Conservation (phyloP, 2,329 filamentous ascomycete genomes). For the Paraphoma sp. region DNA sequence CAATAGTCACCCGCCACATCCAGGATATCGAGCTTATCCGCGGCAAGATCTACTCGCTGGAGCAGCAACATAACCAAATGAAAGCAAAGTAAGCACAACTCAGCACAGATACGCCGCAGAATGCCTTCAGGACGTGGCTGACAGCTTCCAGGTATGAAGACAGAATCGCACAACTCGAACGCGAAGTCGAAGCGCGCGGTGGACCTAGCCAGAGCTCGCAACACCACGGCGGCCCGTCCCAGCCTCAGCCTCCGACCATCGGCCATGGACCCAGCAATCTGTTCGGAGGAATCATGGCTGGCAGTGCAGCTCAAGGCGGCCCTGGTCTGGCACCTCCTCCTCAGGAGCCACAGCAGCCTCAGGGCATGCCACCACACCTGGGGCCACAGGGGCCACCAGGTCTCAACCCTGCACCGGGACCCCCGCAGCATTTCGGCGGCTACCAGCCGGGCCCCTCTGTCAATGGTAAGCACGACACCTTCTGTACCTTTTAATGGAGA, state of each 20-base stretch:
- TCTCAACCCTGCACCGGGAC: conserved; percentile 61
- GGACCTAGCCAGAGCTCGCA: conserved; percentile 72
- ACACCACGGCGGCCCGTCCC: conserved; percentile 75
- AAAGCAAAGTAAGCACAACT: conserved; percentile 80
- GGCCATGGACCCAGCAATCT: conserved; percentile 88
- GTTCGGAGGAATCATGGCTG: conserved; percentile 95
- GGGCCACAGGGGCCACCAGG: conserved; percentile 78
- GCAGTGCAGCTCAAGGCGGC: conserved; percentile 80
- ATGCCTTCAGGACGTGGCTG: neutral
- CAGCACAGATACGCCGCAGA: neutral
- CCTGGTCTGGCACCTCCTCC: conserved; percentile 78
- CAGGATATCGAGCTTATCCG: conserved; percentile 94
- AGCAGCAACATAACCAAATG: conserved; percentile 85
- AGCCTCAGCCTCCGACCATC: conserved; percentile 83
- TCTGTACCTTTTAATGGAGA: neutral
- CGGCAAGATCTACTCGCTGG: conserved; percentile 90
- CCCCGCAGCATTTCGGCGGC: conserved; percentile 73
- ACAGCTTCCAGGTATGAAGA: conserved; percentile 80
- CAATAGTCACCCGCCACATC: conserved; percentile 83
- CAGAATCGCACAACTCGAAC: conserved; percentile 82
- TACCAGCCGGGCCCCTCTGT: conserved; percentile 69
- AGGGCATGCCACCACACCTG: conserved; percentile 65
- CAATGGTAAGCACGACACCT: conserved; percentile 60
- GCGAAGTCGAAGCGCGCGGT: conserved; percentile 80
- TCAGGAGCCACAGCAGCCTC: conserved; percentile 66